phyloP scores from a whole-genome alignment of 2,329 filamentous ascomycete species.

The Decorospora gaudefroyi region DNA sequence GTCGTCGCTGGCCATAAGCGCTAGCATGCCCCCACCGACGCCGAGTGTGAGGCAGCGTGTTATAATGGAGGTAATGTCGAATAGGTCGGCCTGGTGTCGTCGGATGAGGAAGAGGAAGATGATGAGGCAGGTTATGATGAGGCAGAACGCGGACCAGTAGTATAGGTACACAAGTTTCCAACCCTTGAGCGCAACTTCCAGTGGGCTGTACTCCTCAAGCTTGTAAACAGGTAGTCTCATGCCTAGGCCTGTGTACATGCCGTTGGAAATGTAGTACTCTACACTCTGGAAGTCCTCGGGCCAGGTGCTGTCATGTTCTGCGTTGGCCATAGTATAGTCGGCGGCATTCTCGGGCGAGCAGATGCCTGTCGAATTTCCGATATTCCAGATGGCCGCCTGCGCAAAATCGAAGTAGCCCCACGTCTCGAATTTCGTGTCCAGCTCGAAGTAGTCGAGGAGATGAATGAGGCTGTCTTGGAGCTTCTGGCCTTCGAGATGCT shows the following conservation, averaged over 20 bases:
- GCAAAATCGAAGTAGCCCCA: slow-evolving; percentile 19
- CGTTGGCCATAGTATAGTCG: slow-evolving; percentile 11
- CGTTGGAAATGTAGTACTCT: slow-evolving; percentile 32
- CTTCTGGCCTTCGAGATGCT: slow-evolving; percentile 38
- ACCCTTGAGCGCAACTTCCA: slow-evolving; percentile 33
- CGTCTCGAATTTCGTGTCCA: slow-evolving; percentile 41
- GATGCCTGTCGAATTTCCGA: slow-evolving; percentile 42
- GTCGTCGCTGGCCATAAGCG: slow-evolving; percentile 30
- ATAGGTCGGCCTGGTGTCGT: slow-evolving; percentile 47
- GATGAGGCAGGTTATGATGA: slow-evolving; percentile 45
- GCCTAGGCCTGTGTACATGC: slow-evolving; percentile 41
- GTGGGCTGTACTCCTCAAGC: slow-evolving; percentile 30
- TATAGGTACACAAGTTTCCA: slow-evolving; percentile 47
- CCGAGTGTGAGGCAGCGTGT: slow-evolving; percentile 33
- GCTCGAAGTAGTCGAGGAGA: slow-evolving; percentile 36
- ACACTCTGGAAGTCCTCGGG: slow-evolving; percentile 30
- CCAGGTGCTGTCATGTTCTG: slow-evolving; percentile 13
- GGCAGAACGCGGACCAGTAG: slow-evolving; percentile 46
- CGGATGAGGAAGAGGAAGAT: slow-evolving; percentile 49
- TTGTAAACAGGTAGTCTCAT: slow-evolving; percentile 42
- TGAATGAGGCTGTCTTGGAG: slow-evolving; percentile 35
- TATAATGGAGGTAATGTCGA: slow-evolving; percentile 48
- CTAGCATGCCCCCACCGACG: slow-evolving; percentile 39
- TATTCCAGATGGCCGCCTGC: slow-evolving; percentile 18
- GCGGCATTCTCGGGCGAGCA: slow-evolving; percentile 32